Evolutionary conservation across 352 stramenopile species (phyloP).

Genomic region (Phytophthora podocarpi): DNA sequence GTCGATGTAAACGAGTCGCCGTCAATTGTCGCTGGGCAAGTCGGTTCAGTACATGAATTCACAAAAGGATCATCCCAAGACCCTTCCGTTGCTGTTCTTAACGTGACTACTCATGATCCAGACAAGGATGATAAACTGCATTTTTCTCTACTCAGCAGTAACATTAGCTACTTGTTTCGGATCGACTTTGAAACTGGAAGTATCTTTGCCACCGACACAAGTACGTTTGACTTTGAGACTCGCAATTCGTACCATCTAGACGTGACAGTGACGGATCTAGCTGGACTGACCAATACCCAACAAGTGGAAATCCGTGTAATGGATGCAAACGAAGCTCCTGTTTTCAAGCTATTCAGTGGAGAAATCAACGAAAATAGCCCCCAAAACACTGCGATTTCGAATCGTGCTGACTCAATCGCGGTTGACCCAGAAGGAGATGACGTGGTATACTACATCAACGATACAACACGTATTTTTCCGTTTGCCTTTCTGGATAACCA

Average conservation of each 20-base stretch:
- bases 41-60: conserved; percentile 47
- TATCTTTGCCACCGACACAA: conserved; percentile 43
- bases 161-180: conserved; percentile 40
- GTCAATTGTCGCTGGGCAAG: conserved; percentile 23
- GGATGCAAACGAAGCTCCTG: conserved; percentile 54
- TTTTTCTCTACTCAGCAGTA: conserved; percentile 22
- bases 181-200: conserved; percentile 44
- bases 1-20: conserved; percentile 61
- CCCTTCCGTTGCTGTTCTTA: conserved; percentile 24
- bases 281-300: conserved; percentile 30
- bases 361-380: conserved; percentile 29
- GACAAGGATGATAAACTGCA: conserved; percentile 17
- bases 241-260: conserved; percentile 19
- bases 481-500: conserved; percentile 27
- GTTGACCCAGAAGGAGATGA: conserved; percentile 27
- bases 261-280: conserved; percentile 39
- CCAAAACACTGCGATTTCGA: conserved; percentile 17
- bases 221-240: conserved; percentile 51
- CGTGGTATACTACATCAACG: conserved; percentile 10
- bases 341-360: conserved; percentile 27
- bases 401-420: conserved; percentile 2
- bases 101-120: conserved; percentile 22
- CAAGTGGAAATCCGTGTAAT: conserved; percentile 41
- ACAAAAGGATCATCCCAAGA: conserved; percentile 30
- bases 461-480: background rate